Conservation (phyloP, 73 alveolate genomes). For the Uronychia binucleata region DNA sequence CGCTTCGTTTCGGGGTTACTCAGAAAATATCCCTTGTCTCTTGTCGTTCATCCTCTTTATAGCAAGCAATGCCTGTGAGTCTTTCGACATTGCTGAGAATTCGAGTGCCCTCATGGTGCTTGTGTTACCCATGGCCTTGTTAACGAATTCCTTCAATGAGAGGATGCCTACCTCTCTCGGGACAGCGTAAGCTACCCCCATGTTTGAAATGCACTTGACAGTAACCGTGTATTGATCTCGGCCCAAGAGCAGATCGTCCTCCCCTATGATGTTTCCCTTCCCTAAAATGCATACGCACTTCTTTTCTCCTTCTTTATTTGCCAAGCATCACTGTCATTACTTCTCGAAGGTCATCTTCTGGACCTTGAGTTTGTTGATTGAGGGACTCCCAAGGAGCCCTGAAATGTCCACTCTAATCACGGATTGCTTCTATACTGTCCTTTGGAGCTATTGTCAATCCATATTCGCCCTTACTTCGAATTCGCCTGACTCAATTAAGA, state of each 20-base stretch:
- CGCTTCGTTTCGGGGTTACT: no score
- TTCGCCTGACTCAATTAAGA: background rate
- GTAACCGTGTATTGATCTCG: background rate
- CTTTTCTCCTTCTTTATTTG: background rate
- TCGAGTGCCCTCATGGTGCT: background rate
- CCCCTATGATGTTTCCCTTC: background rate
- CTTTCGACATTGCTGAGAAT: background rate
- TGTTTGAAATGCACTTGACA: background rate
- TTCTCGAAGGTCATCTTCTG: background rate
- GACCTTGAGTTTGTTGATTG: background rate
- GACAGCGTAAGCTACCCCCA: background rate
- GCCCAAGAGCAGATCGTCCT: background rate
- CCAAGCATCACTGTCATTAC: background rate
- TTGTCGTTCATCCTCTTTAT: background rate
- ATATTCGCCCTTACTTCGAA: background rate
- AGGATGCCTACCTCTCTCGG: background rate
- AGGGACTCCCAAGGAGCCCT: background rate
- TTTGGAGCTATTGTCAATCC: background rate
- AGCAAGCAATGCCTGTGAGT: background rate
- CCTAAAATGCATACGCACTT: background rate
- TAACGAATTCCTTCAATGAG: background rate
- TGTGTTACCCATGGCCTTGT: background rate
- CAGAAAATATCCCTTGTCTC: no score
- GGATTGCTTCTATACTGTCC: background rate
- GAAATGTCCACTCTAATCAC: background rate